Evolutionary conservation across 2,329 filamentous ascomycete genomes (phyloP), one percentile per base, ranked within the genome.

Genomic region (Hypoxylon sp.): DNA sequence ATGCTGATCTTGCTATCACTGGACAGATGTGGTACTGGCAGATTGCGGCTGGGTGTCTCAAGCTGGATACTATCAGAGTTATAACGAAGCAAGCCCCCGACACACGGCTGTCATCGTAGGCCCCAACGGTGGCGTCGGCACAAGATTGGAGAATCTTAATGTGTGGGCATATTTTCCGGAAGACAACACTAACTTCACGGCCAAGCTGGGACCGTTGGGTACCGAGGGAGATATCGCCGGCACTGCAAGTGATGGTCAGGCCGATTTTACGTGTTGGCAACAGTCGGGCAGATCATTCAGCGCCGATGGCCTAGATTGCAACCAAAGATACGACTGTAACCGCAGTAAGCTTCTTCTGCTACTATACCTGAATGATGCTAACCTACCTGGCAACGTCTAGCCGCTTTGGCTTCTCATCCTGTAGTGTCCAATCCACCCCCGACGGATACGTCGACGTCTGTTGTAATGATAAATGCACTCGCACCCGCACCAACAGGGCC

Each of bases 261-360:
- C 23, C 10, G 15, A 49, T 13, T 41, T 50, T 15, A 37, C 15
- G 9, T 51, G 48, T 23, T 51, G 23, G 27, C 48, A 51, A n/a
- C 21, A 35, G 10, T 8, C 29, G 29, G 29, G 29, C 27, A 38
- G 15, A 11, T 37, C n/a, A 3, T 45, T 27, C 9, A 37, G n/a
- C n/a, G 38, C 11, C 4, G n/a, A 20, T 4, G 21, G 26, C 37
- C 27, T 27, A 17, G 11, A 18, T n/a, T 38, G 35, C 10, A 11
- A 15, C 10, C 40, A 20, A 3, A 46, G 15, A n/a, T 41, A 38
- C 15, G 15, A 38, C n/a, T 52, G 40, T 7, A 35, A 35, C 31
- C 31, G 17, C 9, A 35, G 31, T 35, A 17, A 17, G 31, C n/a
- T 35, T 35, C n/a, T 35, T 8, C 13, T 17, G n/a, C 10, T 17